A percentile compares a stretch with the other conserved stretches of the same genome.
These are phyloP conservation scores for Chlamydomonas sp. DNA, from an alignment of 139 green algal genomes.

Conservation along the genomic window DNA sequence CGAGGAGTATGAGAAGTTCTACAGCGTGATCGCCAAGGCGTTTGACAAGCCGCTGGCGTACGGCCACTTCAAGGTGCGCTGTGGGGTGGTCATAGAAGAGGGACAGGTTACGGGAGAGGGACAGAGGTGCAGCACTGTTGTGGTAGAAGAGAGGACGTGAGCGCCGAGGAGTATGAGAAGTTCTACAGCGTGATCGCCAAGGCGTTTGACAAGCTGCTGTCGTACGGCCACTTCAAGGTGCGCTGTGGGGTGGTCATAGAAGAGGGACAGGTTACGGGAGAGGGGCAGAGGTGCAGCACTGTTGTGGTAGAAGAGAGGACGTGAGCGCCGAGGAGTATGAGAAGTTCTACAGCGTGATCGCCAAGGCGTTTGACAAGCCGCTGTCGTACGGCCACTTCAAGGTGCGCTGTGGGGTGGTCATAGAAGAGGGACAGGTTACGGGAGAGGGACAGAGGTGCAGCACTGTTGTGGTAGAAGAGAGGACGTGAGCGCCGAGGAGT, in stretches of 20 bases:
- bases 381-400: constrained; percentile 13
- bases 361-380: constrained; percentile 49
- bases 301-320: constrained; percentile 72
- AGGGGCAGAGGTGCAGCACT: no score
- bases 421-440: no score
- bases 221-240: constrained; percentile 17
- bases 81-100: no score
- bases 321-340: constrained; percentile 88
- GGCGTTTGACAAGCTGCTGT: constrained; percentile 19
- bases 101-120: no score
- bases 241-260: no score
- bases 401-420: no score
- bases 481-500: constrained; percentile 89
- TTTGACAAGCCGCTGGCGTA: constrained; percentile 8
- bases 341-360: constrained; percentile 93
- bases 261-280: no score
- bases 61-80: constrained; percentile 18
- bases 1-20: constrained; percentile 97
- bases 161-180: constrained; percentile 87
- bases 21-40: constrained; percentile 82
- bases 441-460: no score
- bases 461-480: no score
- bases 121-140: no score
- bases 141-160: constrained; percentile 76
- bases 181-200: constrained; percentile 95